Conservation (phyloP, 2,329 filamentous ascomycete genomes). For the Microdochium bolleyi region DNA sequence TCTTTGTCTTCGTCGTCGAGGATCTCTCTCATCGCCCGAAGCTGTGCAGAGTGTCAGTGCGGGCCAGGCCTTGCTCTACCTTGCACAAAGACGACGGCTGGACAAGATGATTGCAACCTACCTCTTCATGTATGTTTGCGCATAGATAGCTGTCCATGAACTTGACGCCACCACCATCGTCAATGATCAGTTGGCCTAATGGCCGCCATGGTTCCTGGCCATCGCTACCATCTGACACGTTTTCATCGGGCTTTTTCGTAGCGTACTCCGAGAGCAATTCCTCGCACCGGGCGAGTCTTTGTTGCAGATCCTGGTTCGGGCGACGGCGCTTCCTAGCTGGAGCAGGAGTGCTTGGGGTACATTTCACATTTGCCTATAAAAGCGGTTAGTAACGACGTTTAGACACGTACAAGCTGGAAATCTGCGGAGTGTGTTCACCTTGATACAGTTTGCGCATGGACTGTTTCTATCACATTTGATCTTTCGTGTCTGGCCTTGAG, state of each 20-base stretch:
- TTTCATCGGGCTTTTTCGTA: conserved; percentile 17
- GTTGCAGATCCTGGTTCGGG: conserved; percentile 54
- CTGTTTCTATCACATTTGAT: background rate
- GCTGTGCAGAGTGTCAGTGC: conserved; percentile 24
- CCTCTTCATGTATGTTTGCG: conserved; percentile 47
- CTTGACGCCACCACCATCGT: conserved; percentile 41
- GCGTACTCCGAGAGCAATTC: conserved; percentile 51
- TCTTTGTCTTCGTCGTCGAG: conserved; percentile 44
- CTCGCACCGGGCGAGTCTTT: conserved; percentile 51
- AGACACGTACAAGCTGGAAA: background rate
- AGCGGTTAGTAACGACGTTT: conserved; percentile 3
- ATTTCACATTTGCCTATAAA: conserved; percentile 47
- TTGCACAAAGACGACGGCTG: background rate
- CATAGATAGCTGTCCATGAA: conserved; percentile 52
- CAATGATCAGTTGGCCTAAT: conserved; percentile 44
- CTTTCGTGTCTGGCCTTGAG: background rate
- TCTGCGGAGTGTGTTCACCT: background rate
- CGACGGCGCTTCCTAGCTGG: conserved; percentile 50
- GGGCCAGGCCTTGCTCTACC: background rate
- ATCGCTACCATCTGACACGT: conserved; percentile 13
- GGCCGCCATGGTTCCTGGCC: conserved; percentile 33
- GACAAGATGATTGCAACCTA: conserved; percentile 20
- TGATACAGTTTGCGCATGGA: conserved; percentile 2
- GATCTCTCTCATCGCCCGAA: conserved; percentile 52
- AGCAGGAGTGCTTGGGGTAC: conserved; percentile 51